phyloP scores from a whole-genome alignment of 192 early-diverging fungal species.

The Coemansia sp. region DNA sequence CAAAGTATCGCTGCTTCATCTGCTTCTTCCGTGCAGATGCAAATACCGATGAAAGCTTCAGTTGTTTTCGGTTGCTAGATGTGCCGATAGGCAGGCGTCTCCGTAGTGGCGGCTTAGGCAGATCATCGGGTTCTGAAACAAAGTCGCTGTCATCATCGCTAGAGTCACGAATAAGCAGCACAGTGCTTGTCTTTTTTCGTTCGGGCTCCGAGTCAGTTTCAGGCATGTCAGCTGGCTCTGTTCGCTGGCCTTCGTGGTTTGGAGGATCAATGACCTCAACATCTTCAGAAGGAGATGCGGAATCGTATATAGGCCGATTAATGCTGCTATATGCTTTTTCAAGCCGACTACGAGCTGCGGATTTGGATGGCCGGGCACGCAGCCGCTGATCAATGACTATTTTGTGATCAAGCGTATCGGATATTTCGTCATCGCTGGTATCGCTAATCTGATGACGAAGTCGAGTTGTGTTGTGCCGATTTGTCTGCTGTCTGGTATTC shows the following conservation, averaged over 20 bases:
- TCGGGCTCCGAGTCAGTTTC: slow-evolving; percentile 40
- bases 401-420: slow-evolving; percentile 16
- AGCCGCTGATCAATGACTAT: slow-evolving; percentile 24
- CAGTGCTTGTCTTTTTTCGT: background rate
- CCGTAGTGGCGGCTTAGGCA: background rate
- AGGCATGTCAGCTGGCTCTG: slow-evolving; percentile 11
- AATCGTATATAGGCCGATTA: slow-evolving; percentile 10
- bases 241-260: background rate
- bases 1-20: slow-evolving; percentile 9
- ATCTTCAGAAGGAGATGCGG: background rate
- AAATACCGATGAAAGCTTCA: slow-evolving; percentile 22
- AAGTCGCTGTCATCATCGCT: slow-evolving; percentile 43
- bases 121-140: slow-evolving; percentile 35
- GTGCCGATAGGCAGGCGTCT: background rate
- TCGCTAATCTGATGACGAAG: slow-evolving; percentile 19
- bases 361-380: slow-evolving; percentile 15
- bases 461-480: background rate
- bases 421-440: slow-evolving; percentile 23
- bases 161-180: slow-evolving; percentile 37
- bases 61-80: background rate
- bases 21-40: slow-evolving; percentile 18
- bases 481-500: background rate
- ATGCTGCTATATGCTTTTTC: slow-evolving; percentile 32
- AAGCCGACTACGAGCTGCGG: slow-evolving; percentile 8
- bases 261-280: background rate